phyloP scores from a whole-genome alignment of 768 basidiomycete species.

The Boletus vinaceobasis region DNA sequence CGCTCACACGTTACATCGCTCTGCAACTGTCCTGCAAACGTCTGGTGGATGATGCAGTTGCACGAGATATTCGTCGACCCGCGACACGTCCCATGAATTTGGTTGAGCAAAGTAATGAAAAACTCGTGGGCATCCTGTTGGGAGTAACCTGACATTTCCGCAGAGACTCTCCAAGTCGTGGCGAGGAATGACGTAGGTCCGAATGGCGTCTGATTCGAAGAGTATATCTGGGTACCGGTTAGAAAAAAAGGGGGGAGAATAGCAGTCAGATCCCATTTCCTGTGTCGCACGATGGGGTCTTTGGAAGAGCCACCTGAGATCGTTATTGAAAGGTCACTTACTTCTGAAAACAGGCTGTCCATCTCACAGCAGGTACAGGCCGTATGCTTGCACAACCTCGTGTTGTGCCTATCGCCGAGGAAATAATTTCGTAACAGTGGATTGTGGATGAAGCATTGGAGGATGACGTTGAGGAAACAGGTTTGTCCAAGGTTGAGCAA shows the following conservation, averaged over 20 bases:
- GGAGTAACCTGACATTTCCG: constrained; percentile 85
- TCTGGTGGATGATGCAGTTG: constrained; percentile 88
- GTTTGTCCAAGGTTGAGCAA: constrained; percentile 88
- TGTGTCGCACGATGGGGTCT: background rate
- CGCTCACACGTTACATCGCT: constrained; percentile 88
- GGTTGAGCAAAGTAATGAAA: constrained; percentile 80
- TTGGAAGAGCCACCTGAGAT: background rate
- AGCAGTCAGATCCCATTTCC: background rate
- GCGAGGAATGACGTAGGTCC: constrained; percentile 82
- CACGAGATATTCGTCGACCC: constrained; percentile 76
- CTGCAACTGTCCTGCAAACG: constrained; percentile 82
- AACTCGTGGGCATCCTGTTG: constrained; percentile 95
- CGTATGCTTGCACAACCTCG: constrained; percentile 58
- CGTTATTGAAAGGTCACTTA: constrained; percentile 20
- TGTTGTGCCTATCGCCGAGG: constrained; percentile 87
- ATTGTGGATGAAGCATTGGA: constrained; percentile 88
- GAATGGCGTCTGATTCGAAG: constrained; percentile 56
- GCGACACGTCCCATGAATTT: constrained; percentile 77
- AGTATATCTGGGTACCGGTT: constrained; percentile 44
- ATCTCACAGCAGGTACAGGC: constrained; percentile 92
- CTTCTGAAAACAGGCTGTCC: constrained; percentile 82
- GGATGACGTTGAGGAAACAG: constrained; percentile 89
- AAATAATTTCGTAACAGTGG: constrained; percentile 87
- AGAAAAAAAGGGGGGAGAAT: background rate
- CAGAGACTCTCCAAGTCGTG: constrained; percentile 74